Evolutionary conservation across 1,139 yeast species (phyloP).

Genomic region (Suhomyces anneliseae): DNA sequence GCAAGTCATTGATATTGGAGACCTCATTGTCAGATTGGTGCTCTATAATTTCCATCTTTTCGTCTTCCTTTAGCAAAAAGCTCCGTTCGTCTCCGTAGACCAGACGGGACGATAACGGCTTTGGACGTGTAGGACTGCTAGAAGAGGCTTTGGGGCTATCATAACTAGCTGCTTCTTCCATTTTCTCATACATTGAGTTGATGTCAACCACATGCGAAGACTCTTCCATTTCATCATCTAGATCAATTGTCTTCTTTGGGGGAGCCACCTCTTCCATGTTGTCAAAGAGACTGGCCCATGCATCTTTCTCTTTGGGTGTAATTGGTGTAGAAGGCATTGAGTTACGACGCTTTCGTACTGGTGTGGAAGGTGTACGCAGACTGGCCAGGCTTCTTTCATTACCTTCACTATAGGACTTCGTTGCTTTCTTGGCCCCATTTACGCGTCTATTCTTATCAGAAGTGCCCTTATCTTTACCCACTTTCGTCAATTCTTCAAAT

Average conservation of each 20-base stretch:
- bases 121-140: not conserved
- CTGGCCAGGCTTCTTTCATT: no score
- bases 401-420: no score
- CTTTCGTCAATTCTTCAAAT: not conserved
- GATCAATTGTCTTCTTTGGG: not conserved
- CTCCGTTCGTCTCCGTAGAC: constrained; percentile 26
- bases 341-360: not conserved
- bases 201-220: not conserved
- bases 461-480: no score
- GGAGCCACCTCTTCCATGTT: constrained; percentile 12
- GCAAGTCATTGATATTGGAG: constrained; percentile 21
- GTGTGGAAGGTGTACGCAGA: not conserved
- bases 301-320: constrained; percentile 16
- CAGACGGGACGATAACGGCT: not conserved
- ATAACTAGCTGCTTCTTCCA: constrained; percentile 1
- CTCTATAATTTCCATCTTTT: constrained; percentile 4
- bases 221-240: constrained; percentile 5
- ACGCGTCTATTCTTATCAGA: no score
- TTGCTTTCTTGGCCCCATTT: no score
- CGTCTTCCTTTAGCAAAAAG: constrained; percentile 18
- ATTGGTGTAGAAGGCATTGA: constrained; percentile 7
- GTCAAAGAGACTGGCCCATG: constrained; percentile 25
- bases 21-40: constrained; percentile 7
- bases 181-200: constrained; percentile 1
- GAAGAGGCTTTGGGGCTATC: not conserved